These are phyloP conservation scores for Mycosphaerelloides madeirae DNA, from an alignment of 2,329 filamentous ascomycete genomes.

Conservation along the genomic window DNA sequence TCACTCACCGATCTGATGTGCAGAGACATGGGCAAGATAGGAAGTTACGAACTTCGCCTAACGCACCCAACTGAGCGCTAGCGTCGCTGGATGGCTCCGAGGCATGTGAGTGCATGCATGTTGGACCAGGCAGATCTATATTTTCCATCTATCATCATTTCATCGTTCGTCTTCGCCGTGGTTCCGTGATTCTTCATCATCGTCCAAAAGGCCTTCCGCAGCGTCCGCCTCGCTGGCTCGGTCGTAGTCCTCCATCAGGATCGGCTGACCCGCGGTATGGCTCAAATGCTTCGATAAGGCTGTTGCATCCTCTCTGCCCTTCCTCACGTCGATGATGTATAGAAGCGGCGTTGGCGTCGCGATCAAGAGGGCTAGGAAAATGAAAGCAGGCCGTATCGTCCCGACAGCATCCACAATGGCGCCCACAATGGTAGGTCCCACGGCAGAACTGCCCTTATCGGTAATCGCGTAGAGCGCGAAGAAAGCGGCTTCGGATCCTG, in stretches of 20 bases:
- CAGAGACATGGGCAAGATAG: too few species aligned
- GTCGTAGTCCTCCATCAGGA: conserved; percentile 18
- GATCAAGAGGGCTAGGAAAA: conserved; percentile 76
- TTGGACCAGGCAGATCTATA: too few species aligned
- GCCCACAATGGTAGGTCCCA: conserved; percentile 86
- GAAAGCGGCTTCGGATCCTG: conserved; percentile 86
- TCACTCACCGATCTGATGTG: too few species aligned
- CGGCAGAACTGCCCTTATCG: conserved; percentile 87
- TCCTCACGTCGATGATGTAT: conserved; percentile 71
- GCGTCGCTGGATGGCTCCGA: too few species aligned
- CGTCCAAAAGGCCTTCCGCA: conserved; percentile 5
- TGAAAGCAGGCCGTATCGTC: conserved; percentile 60
- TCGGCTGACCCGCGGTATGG: conserved; percentile 4
- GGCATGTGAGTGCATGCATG: too few species aligned
- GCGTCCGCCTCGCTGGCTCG: conserved; percentile 4
- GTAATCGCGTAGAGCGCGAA: conserved; percentile 93
- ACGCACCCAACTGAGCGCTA: too few species aligned
- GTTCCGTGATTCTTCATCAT: too few species aligned
- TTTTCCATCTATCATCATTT: too few species aligned
- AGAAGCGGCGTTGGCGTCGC: conserved; percentile 74
- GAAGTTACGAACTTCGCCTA: too few species aligned
- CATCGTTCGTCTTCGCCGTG: too few species aligned
- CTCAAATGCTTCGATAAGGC: conserved; percentile 17
- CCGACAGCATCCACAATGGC: conserved; percentile 68
- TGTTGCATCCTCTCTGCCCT: conserved; percentile 34